Evolutionary conservation across 1,284 basidiomycete genomes (phyloP).

Genomic region (Fomitopsis pinicola): DNA sequence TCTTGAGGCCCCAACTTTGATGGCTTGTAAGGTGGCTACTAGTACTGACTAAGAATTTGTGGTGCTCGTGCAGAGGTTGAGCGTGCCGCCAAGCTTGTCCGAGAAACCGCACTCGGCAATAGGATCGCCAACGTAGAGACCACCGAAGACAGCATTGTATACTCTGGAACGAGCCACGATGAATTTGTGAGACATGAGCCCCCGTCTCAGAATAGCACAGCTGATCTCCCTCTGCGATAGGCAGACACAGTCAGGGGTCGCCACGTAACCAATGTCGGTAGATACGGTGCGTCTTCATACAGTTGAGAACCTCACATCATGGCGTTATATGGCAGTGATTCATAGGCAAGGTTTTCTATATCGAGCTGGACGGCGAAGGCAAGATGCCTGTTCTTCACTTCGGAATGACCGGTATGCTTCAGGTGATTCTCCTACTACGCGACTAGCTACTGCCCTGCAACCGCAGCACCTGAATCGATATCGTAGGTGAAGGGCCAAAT

Average conservation of each 20-base stretch:
- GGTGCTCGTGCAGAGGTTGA: conserved; percentile 58
- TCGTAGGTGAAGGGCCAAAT: conserved; percentile 58
- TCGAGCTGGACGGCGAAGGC: conserved; percentile 63
- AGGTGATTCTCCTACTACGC: conserved; percentile 35
- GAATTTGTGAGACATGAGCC: conserved; percentile 54
- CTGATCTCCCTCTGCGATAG: conserved; percentile 31
- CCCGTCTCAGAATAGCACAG: neutral
- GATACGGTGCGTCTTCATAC: conserved; percentile 48
- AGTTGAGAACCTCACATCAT: neutral
- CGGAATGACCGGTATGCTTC: conserved; percentile 82
- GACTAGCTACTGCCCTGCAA: neutral
- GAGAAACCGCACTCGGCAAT: conserved; percentile 52
- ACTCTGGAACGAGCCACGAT: conserved; percentile 49
- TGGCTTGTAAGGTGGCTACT: no score
- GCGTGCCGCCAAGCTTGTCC: conserved; percentile 58
- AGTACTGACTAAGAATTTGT: no score
- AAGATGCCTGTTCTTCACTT: conserved; percentile 73
- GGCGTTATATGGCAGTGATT: neutral
- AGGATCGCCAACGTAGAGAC: conserved; percentile 57
- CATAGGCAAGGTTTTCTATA: conserved; percentile 76
- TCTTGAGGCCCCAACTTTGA: neutral
- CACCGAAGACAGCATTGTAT: conserved; percentile 69
- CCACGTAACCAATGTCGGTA: conserved; percentile 51
- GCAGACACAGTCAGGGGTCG: conserved; percentile 56
- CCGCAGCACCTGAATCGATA: neutral